phyloP scores from a whole-genome alignment of 441 rosid genomes.

The Gossypium davidsonii region DNA sequence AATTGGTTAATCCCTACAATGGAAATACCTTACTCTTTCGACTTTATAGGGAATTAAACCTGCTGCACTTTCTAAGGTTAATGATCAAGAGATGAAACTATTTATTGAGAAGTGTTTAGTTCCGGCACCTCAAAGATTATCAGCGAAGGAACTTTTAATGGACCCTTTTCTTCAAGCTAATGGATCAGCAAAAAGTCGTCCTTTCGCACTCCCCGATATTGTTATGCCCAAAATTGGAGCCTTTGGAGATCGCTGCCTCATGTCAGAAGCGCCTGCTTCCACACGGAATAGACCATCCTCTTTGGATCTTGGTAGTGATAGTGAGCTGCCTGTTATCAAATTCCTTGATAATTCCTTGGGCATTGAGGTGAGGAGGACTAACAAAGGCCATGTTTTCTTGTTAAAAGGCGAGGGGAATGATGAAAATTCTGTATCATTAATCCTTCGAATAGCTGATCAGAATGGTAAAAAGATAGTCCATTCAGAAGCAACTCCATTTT shows the following conservation, averaged over 20 bases:
- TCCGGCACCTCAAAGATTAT: conserved; percentile 53
- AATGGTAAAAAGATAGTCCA: conserved; percentile 32
- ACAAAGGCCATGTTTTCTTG: conserved; percentile 47
- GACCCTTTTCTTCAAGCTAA: conserved; percentile 55
- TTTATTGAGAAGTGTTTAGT: conserved; percentile 65
- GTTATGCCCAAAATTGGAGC: conserved; percentile 58
- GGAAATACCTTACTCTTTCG: conserved; percentile 4
- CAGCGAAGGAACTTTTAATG: conserved; percentile 52
- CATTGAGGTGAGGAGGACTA: conserved; percentile 45
- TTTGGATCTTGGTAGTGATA: conserved; percentile 41
- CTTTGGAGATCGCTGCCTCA: conserved; percentile 64
- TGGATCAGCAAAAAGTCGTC: conserved; percentile 42
- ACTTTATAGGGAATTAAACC: conserved; percentile 58
- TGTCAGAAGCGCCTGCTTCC: conserved; percentile 63
- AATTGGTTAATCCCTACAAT: neutral
- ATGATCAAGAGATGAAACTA: conserved; percentile 43
- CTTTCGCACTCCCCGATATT: conserved; percentile 54
- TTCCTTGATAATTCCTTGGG: conserved; percentile 30
- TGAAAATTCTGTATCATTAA: conserved; percentile 54
- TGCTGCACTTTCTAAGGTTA: conserved; percentile 51
- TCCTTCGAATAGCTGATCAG: conserved; percentile 54
- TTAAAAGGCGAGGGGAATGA: conserved; percentile 62
- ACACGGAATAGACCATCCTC: conserved; percentile 28
- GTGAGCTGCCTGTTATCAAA: conserved; percentile 45
- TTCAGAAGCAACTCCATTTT: neutral